Conservation (phyloP, 179 eudicot genomes). For the Monotropa hypopitys region DNA sequence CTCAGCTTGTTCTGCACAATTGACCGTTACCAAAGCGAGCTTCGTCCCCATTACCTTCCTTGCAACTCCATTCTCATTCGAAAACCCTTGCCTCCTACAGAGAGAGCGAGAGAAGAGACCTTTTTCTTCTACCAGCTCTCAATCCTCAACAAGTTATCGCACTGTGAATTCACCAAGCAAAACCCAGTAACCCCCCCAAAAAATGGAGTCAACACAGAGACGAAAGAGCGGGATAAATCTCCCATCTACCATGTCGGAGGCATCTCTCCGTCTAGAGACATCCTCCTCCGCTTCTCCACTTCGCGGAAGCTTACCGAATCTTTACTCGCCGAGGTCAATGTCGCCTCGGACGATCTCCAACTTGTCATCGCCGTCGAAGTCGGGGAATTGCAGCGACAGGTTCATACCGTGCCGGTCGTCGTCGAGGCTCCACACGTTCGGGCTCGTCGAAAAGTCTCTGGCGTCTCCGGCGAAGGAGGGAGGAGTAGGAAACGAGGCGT, state of each 20-base stretch:
- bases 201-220: conserved; percentile 45
- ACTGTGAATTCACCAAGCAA: background rate
- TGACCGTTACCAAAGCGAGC: conserved; percentile 7
- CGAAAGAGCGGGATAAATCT: conserved; percentile 84
- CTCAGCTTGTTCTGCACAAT: conserved; percentile 3
- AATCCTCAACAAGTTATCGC: background rate
- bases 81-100: background rate
- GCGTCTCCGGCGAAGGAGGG: conserved; percentile 43
- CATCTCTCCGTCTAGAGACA: conserved; percentile 51
- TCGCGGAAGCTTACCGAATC: conserved; percentile 12
- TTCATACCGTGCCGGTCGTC: conserved; percentile 92
- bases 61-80: background rate
- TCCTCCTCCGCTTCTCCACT: conserved; percentile 15
- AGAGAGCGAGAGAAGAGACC: background rate
- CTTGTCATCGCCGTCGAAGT: conserved; percentile 36
- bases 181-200: background rate
- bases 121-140: conserved; percentile 1
- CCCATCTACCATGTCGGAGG: conserved; percentile 61
- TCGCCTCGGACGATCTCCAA: conserved; percentile 70
- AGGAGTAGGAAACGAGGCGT: conserved; percentile 43
- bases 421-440: conserved; percentile 76
- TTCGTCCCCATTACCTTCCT: background rate
- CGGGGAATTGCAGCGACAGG: conserved; percentile 58
- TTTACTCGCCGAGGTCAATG: conserved; percentile 38
- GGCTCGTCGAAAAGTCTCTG: conserved; percentile 40